These are phyloP conservation scores for Phaeoacremonium minimum DNA, from an alignment of 2,329 filamentous ascomycete species.

Conservation along the genomic window DNA sequence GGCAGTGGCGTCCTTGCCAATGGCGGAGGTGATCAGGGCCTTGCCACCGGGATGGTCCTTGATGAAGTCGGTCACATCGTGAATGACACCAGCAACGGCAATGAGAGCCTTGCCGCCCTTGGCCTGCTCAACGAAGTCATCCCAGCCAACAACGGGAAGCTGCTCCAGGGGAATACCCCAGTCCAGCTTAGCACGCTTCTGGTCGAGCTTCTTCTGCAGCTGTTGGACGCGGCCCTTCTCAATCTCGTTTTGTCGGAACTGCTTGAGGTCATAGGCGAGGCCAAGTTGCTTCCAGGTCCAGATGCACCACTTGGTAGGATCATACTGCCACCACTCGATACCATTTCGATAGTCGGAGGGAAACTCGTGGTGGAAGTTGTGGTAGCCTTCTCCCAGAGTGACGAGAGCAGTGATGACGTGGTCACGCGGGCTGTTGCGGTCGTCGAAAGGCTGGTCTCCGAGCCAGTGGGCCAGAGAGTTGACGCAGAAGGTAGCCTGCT, in stretches of 20 bases:
- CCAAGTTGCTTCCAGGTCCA: constrained; percentile 80
- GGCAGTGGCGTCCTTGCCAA: constrained; percentile 84
- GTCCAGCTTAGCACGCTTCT: constrained; percentile 76
- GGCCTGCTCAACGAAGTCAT: constrained; percentile 74
- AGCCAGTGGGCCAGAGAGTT: constrained; percentile 90
- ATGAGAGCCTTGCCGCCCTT: constrained; percentile 75
- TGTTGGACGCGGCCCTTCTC: constrained; percentile 89
- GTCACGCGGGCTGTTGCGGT: constrained; percentile 86
- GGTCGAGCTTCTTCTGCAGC: constrained; percentile 87
- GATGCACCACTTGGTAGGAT: constrained; percentile 89
- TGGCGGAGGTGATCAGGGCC: constrained; percentile 75
- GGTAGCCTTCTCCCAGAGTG: constrained; percentile 81
- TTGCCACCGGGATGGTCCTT: constrained; percentile 88
- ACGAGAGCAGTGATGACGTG: constrained; percentile 82
- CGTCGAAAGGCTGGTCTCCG: constrained; percentile 87
- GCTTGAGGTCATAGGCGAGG: constrained; percentile 81
- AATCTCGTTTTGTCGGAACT: constrained; percentile 88
- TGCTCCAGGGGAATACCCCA: constrained; percentile 85
- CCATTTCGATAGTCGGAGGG: constrained; percentile 91
- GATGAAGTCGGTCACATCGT: constrained; percentile 81
- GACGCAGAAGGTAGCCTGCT: constrained; percentile 91
- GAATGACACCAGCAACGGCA: constrained; percentile 78
- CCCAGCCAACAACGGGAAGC: constrained; percentile 81
- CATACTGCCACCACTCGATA: constrained; percentile 87
- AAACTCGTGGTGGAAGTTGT: constrained; percentile 96